Conservation (phyloP, 768 basidiomycete species). For the Lactifluus volemus region DNA sequence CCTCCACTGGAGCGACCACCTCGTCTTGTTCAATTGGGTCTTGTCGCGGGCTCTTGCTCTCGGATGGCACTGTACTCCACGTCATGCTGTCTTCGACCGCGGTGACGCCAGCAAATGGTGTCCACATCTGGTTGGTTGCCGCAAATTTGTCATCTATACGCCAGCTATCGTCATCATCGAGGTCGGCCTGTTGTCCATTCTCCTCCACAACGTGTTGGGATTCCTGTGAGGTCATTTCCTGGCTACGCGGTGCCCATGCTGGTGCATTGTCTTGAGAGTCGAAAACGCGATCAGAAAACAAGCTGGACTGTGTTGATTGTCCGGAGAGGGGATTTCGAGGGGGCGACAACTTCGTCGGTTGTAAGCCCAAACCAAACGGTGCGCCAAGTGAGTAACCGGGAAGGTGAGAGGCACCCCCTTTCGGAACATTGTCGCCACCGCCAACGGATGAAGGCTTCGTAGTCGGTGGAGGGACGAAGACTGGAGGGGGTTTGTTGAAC, state of each 20-base stretch:
- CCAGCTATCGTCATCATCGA: constrained; percentile 67
- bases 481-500: constrained; percentile 46
- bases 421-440: constrained; percentile 18
- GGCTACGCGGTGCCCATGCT: constrained; percentile 51
- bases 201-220: constrained; percentile 13
- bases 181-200: constrained; percentile 30
- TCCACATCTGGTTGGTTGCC: constrained; percentile 48
- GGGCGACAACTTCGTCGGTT: constrained; percentile 17
- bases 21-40: constrained; percentile 15
- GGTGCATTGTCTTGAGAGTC: constrained; percentile 37
- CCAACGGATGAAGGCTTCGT: constrained; percentile 12
- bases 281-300: constrained; percentile 43
- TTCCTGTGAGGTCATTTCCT: constrained; percentile 40
- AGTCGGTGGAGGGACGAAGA: constrained; percentile 40
- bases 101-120: constrained; percentile 35
- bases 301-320: constrained; percentile 48
- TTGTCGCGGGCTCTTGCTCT: constrained; percentile 20
- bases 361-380: constrained; percentile 39
- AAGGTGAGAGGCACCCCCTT: constrained; percentile 30
- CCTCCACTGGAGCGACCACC: background rate
- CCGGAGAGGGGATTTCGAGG: constrained; percentile 30
- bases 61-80: constrained; percentile 63
- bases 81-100: constrained; percentile 62
- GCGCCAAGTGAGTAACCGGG: constrained; percentile 35
- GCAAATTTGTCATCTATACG: constrained; percentile 58